phyloP scores from a whole-genome alignment of 768 basidiomycete species.

The Boletus barrowsii region DNA sequence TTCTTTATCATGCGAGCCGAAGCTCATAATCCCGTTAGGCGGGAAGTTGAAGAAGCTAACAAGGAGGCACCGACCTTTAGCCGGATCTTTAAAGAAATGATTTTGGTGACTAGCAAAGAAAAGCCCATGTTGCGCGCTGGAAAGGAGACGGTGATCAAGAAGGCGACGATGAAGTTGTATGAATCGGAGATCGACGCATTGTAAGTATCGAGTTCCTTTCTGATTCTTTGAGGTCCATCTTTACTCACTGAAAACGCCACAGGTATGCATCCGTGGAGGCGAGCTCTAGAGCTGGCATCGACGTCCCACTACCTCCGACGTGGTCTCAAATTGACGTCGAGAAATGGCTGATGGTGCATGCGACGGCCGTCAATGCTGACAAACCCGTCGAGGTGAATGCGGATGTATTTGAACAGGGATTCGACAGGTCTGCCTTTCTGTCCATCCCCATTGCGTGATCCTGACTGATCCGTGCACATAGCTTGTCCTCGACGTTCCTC shows the following conservation, averaged over 20 bases:
- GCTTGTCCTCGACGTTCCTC: constrained; percentile 38
- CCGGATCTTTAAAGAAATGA: constrained; percentile 52
- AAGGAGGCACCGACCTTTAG: constrained; percentile 37
- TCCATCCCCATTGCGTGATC: not conserved
- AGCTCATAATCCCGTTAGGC: constrained; percentile 20
- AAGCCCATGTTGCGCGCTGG: constrained; percentile 45
- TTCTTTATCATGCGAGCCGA: not conserved
- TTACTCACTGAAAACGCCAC: too few species aligned
- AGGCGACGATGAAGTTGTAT: constrained; percentile 39
- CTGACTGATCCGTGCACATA: not conserved
- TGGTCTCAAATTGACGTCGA: constrained; percentile 25
- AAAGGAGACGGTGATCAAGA: constrained; percentile 46
- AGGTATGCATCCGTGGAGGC: constrained; percentile 32
- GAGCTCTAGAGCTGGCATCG: constrained; percentile 18
- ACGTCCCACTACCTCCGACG: constrained; percentile 20
- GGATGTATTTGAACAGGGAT: constrained; percentile 34
- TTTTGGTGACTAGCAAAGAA: constrained; percentile 39
- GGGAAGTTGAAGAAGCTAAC: constrained; percentile 42
- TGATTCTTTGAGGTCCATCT: too few species aligned
- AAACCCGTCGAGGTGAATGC: constrained; percentile 2
- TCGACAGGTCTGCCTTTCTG: constrained; percentile 29
- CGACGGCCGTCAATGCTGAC: constrained; percentile 10
- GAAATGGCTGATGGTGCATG: constrained; percentile 27
- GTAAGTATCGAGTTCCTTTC: constrained; percentile 23
- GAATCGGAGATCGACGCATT: constrained; percentile 44